These are phyloP conservation scores for Acidiella bohemica DNA, from an alignment of 495 filamentous ascomycete genomes.

Conservation along the genomic window DNA sequence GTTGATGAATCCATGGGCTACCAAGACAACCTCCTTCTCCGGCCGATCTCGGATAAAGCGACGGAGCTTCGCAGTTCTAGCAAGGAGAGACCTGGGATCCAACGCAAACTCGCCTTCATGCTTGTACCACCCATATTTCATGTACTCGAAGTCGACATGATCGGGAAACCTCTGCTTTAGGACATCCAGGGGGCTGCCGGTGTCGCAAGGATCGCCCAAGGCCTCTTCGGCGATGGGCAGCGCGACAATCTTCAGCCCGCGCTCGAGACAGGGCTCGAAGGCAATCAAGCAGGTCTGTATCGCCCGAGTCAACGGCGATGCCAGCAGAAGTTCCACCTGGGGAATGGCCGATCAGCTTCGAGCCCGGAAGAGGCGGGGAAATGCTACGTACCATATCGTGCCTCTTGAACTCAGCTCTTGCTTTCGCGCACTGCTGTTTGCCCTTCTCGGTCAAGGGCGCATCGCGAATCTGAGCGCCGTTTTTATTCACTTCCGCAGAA, in stretches of 20 bases:
- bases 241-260: conserved; percentile 10
- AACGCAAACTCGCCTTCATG: conserved; percentile 17
- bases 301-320: conserved; percentile 11
- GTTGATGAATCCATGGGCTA: conserved; percentile 15
- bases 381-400: conserved; percentile 12
- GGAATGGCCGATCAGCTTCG: background rate
- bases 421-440: conserved; percentile 11
- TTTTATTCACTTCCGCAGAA: background rate
- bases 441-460: conserved; percentile 10
- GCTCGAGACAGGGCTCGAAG: conserved; percentile 9
- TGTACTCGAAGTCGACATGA: conserved; percentile 10
- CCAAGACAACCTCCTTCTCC: conserved; percentile 15
- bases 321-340: conserved; percentile 15
- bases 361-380: background rate
- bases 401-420: conserved; percentile 2
- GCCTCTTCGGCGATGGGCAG: conserved; percentile 17
- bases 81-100: conserved; percentile 6
- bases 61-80: conserved; percentile 10
- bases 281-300: conserved; percentile 13
- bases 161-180: conserved; percentile 9
- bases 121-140: conserved; percentile 10
- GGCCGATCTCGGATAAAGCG: conserved; percentile 9
- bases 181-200: conserved; percentile 7
- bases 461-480: conserved; percentile 11
- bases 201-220: conserved; percentile 11